Conservation (phyloP, 306 rosid genomes). For the Urtica urens region DNA sequence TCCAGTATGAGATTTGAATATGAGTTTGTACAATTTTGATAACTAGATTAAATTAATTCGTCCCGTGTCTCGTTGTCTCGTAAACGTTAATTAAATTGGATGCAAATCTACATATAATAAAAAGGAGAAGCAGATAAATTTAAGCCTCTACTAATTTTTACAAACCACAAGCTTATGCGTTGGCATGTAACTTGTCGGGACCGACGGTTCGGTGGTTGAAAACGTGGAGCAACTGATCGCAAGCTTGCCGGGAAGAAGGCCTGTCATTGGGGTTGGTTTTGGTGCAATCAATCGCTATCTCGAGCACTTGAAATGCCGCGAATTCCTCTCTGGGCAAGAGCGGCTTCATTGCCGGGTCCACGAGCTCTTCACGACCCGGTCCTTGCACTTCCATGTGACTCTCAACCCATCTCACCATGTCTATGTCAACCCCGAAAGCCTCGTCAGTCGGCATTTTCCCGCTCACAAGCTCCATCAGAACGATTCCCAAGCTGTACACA, state of each 20-base stretch:
- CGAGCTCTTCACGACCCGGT: constrained; percentile 34
- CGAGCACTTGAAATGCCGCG: constrained; percentile 72
- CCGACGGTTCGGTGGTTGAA: constrained; percentile 35
- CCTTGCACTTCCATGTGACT: constrained; percentile 36
- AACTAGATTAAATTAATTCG: no score
- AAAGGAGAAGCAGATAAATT: no score
- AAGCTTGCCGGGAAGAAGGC: constrained; percentile 62
- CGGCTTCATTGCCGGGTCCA: constrained; percentile 57
- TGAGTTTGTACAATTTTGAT: no score
- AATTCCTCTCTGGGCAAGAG: constrained; percentile 41
- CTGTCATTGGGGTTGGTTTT: constrained; percentile 66
- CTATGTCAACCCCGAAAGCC: constrained; percentile 60
- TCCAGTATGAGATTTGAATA: no score
- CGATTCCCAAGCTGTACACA: constrained; percentile 90
- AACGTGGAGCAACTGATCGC: constrained; percentile 60
- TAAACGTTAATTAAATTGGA: no score
- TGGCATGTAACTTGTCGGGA: constrained; percentile 29
- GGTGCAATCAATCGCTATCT: constrained; percentile 79
- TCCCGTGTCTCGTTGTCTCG: no score
- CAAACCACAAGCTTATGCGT: no score
- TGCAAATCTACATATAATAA: no score
- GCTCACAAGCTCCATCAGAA: constrained; percentile 81
- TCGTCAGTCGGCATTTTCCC: constrained; percentile 79
- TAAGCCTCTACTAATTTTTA: no score
- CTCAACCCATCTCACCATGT: constrained; percentile 97